phyloP scores from a whole-genome alignment of 1,284 basidiomycete species.

The Boletus mariae region DNA sequence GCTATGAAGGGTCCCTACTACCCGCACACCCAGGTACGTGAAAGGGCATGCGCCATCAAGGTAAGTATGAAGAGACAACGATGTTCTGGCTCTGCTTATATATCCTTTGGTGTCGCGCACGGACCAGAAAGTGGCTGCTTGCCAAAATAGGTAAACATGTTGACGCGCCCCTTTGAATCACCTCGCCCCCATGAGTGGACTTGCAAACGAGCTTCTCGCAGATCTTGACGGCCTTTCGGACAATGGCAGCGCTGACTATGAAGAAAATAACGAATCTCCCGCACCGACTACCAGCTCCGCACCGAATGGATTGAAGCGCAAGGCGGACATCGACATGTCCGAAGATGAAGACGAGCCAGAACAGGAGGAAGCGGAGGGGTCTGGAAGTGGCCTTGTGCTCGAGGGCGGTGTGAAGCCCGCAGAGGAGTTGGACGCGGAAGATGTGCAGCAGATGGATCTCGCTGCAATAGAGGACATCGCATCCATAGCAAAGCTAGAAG shows the following conservation, averaged over 20 bases:
- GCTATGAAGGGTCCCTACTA: conserved; percentile 45
- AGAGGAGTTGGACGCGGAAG: conserved; percentile 89
- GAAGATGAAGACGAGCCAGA: conserved; percentile 45
- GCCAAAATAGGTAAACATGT: conserved; percentile 12
- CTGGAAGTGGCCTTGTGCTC: conserved; percentile 65
- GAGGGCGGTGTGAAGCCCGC: conserved; percentile 90
- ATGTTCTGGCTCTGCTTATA: conserved; percentile 15
- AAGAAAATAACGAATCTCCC: conserved; percentile 39
- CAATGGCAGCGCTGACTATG: conserved; percentile 54
- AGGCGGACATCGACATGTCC: conserved; percentile 54
- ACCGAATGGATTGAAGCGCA: conserved; percentile 55
- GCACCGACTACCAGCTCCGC: conserved; percentile 31
- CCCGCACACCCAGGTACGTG: conserved; percentile 44
- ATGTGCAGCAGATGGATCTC: conserved; percentile 91
- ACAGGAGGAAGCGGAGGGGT: conserved; percentile 38
- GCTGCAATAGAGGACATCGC: conserved; percentile 78
- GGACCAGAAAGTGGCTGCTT: conserved; percentile 16
- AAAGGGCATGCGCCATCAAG: conserved; percentile 35
- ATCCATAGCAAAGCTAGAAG: conserved; percentile 86
- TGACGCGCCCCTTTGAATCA: not conserved
- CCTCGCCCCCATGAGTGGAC: conserved; percentile 53
- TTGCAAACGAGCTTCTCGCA: conserved; percentile 85
- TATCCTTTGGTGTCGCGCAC: conserved; percentile 13
- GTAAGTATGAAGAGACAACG: conserved; percentile 29
- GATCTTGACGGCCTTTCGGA: conserved; percentile 81